These are phyloP conservation scores for Penicillium argentinense DNA, from an alignment of 495 filamentous ascomycete genomes.

Conservation along the genomic window DNA sequence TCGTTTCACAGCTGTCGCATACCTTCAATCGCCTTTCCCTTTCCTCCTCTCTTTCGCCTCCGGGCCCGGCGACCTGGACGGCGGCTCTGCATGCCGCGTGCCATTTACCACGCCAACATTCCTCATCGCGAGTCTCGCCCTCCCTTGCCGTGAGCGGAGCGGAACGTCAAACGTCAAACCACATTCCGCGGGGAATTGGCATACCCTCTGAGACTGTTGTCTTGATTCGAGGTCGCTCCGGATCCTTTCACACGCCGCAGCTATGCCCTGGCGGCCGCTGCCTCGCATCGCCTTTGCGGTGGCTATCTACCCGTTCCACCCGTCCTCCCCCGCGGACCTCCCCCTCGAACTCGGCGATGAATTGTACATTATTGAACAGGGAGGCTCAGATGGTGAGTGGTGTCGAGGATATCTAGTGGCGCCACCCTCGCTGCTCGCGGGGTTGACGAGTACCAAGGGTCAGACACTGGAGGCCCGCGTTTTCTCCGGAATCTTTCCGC, in stretches of 20 bases:
- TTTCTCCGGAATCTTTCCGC: constrained; percentile 95
- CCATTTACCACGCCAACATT: constrained; percentile 27
- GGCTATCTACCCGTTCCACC: constrained; percentile 87
- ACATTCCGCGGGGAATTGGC: constrained; percentile 17
- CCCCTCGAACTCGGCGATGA: constrained; percentile 97
- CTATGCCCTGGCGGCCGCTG: constrained; percentile 95
- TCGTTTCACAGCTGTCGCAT: constrained; percentile 25
- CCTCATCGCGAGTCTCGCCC: constrained; percentile 23
- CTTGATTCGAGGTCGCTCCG: constrained; percentile 10
- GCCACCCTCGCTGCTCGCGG: constrained; percentile 88
- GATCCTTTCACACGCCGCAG: constrained; percentile 19
- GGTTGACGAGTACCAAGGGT: constrained; percentile 86
- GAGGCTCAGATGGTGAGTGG: constrained; percentile 83
- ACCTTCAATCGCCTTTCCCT: constrained; percentile 1
- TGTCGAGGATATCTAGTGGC: constrained; percentile 93
- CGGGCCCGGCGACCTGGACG: constrained; percentile 11
- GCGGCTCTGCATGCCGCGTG: constrained; percentile 34
- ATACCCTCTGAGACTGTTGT: constrained; percentile 5
- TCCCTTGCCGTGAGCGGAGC: constrained; percentile 17
- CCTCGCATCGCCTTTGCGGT: constrained; percentile 97
- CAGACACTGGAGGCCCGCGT: constrained; percentile 93
- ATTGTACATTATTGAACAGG: constrained; percentile 96
- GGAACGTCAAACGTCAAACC: constrained; percentile 9
- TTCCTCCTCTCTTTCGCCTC: constrained; percentile 19
- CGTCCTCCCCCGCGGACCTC: constrained; percentile 85